A percentile compares a stretch with the other conserved stretches of the same genome.
These are phyloP conservation scores for Metschnikowia cerradonensis DNA, from an alignment of 805 yeast genomes.

Conservation along the genomic window DNA sequence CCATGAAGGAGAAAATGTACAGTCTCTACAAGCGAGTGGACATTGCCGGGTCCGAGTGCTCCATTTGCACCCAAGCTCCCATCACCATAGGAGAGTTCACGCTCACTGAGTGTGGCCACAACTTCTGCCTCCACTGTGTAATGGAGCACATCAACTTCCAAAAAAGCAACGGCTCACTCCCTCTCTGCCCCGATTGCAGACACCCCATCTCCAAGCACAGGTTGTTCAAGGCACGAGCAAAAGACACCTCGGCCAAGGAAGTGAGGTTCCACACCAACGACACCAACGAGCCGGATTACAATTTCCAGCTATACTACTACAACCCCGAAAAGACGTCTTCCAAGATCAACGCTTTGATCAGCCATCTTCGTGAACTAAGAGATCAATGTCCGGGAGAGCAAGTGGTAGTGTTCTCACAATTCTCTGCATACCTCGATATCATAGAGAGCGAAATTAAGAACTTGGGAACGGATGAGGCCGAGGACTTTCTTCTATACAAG, in stretches of 20 bases:
- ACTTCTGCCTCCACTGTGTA: constrained; percentile 71
- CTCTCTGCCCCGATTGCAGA: constrained; percentile 79
- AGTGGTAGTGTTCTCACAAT: constrained; percentile 87
- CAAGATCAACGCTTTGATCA: constrained; percentile 64
- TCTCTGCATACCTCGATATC: constrained; percentile 75
- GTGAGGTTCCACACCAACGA: constrained; percentile 28
- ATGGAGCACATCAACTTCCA: constrained; percentile 73
- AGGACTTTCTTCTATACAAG: constrained; percentile 53
- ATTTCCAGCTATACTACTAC: constrained; percentile 38
- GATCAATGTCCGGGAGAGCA: constrained; percentile 62
- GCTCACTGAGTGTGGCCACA: constrained; percentile 76
- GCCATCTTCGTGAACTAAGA: constrained; percentile 52
- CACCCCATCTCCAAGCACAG: constrained; percentile 45
- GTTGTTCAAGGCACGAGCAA: constrained; percentile 41
- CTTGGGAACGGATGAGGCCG: constrained; percentile 26
- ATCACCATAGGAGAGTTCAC: constrained; percentile 51
- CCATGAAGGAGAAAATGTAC: constrained; percentile 22
- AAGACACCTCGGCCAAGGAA: constrained; percentile 23
- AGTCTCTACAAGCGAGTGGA: constrained; percentile 26
- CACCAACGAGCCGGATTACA: constrained; percentile 20
- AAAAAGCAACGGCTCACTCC: constrained; percentile 36
- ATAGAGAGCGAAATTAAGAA: constrained; percentile 55
- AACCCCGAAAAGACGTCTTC: constrained; percentile 60
- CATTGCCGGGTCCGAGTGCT: constrained; percentile 61
- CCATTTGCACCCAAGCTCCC: constrained; percentile 75